Evolutionary conservation across 805 yeast species (phyloP).

Genomic region (Isabelozyma rhagii): DNA sequence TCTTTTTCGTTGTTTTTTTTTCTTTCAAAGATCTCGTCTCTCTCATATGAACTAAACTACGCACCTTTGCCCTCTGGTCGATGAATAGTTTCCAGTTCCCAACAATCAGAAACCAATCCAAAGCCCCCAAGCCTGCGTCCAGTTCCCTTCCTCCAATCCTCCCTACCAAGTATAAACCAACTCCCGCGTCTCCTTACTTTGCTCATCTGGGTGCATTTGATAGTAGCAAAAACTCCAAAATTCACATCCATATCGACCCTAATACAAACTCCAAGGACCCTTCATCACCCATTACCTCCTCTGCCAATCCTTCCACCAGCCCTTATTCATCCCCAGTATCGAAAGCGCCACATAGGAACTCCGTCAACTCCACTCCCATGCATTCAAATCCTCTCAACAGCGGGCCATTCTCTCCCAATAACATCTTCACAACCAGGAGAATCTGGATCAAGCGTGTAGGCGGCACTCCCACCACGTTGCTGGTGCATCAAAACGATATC

Average conservation of each 20-base stretch:
- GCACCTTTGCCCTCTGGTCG: background rate
- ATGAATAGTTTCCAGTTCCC: background rate
- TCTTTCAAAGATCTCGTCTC: background rate
- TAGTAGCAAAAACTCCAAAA: background rate
- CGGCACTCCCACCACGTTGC: slow-evolving; percentile 67
- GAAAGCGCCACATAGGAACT: background rate
- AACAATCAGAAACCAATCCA: background rate
- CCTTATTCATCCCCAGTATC: background rate
- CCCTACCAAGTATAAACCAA: background rate
- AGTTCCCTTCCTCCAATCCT: background rate
- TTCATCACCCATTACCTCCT: background rate
- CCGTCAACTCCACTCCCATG: background rate
- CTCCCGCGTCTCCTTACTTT: background rate
- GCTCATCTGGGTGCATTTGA: background rate
- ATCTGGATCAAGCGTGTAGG: slow-evolving; percentile 53
- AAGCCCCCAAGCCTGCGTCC: background rate
- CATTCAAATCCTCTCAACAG: background rate
- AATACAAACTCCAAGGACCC: background rate
- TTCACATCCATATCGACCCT: background rate
- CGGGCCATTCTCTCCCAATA: slow-evolving; percentile 11
- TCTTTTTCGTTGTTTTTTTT: no score
- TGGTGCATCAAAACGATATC: slow-evolving; percentile 58
- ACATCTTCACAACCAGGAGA: slow-evolving; percentile 26
- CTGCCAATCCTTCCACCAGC: background rate
- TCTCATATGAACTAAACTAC: background rate